Percentiles rank a stretch among this genome's conserved stretches.
These are phyloP conservation scores for Huiozyma naganishii DNA, from an alignment of 805 yeast genomes.

Conservation along the genomic window DNA sequence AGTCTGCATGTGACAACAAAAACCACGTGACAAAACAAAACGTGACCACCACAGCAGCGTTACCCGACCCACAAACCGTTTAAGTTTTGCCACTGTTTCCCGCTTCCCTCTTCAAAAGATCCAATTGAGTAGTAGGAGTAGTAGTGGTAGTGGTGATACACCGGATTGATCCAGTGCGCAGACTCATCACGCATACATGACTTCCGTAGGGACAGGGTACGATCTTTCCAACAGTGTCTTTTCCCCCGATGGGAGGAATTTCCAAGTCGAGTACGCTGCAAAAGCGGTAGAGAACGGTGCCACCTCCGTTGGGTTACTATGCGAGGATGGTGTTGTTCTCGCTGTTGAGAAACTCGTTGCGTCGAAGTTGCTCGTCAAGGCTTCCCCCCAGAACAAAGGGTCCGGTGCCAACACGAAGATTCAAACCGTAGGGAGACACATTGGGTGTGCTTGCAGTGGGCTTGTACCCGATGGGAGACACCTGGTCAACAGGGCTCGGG, in stretches of 20 bases:
- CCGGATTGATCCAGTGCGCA: too few relatives aligned
- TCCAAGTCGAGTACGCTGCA: constrained; percentile 95
- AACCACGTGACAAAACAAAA: too few relatives aligned
- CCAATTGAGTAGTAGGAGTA: too few relatives aligned
- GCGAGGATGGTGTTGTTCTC: constrained; percentile 87
- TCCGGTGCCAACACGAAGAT: constrained; percentile 84
- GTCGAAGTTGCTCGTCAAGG: constrained; percentile 64
- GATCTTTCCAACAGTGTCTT: constrained; percentile 95
- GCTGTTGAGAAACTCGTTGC: constrained; percentile 91
- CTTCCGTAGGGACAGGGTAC: constrained; percentile 98
- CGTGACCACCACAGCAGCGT: too few relatives aligned
- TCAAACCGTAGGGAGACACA: constrained; percentile 85
- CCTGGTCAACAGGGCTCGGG: constrained; percentile 83
- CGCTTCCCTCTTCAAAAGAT: too few relatives aligned
- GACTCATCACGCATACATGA: constrained; percentile 30
- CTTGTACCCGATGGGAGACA: constrained; percentile 94
- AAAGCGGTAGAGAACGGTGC: constrained; percentile 98
- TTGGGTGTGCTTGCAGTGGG: constrained; percentile 93
- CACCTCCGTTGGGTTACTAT: constrained; percentile 86
- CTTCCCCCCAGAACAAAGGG: too few relatives aligned
- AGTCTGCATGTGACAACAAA: too few relatives aligned
- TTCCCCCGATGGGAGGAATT: constrained; percentile 78
- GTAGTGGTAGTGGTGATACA: too few relatives aligned
- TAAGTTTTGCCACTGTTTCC: too few relatives aligned
- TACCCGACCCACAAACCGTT: too few relatives aligned